Conservation (phyloP, 768 basidiomycete genomes). For the Leccinellum rugosiceps region DNA sequence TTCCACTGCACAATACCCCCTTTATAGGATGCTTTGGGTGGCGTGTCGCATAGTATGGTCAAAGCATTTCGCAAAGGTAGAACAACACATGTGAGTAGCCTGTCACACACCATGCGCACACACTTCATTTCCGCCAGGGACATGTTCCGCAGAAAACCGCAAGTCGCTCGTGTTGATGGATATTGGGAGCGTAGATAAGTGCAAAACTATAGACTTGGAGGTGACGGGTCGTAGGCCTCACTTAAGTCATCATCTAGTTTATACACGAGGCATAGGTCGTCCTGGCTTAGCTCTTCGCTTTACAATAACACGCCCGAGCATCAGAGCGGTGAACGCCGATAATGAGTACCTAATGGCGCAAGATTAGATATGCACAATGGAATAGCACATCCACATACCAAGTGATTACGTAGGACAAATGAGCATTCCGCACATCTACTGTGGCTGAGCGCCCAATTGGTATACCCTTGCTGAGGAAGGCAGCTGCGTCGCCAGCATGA, state of each 20-base stretch:
- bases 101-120: conserved; percentile 7
- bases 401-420: conserved; percentile 91
- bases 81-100: conserved; percentile 7
- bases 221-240: background rate
- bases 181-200: background rate
- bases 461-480: conserved; percentile 61
- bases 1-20: background rate
- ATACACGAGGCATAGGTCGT: conserved; percentile 55
- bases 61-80: conserved; percentile 4
- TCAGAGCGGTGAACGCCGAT: conserved; percentile 77
- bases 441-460: conserved; percentile 82
- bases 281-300: conserved; percentile 50
- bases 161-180: background rate
- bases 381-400: conserved; percentile 54
- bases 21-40: conserved; percentile 10
- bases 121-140: conserved; percentile 5
- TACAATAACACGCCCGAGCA: conserved; percentile 70
- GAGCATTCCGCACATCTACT: conserved; percentile 89
- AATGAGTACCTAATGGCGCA: conserved; percentile 71
- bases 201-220: conserved; percentile 5
- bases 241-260: background rate
- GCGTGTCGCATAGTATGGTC: conserved; percentile 8
- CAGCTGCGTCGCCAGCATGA: conserved; percentile 69
- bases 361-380: conserved; percentile 11
- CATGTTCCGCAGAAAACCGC: background rate